Base-by-base conservation (phyloP, 306 rosid species). In the Aeschynomene evenia region DNA sequence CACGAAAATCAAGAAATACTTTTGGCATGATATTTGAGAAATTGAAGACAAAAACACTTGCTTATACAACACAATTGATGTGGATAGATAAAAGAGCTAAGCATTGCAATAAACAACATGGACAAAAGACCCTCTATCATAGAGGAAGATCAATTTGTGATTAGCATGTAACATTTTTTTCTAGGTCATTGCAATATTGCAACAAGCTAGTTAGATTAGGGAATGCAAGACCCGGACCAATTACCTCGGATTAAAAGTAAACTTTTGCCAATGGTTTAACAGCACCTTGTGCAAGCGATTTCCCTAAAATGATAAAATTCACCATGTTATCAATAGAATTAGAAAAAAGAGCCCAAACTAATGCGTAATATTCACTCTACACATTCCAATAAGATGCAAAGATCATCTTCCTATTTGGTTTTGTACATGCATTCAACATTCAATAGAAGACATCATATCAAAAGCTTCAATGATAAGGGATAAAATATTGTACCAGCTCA, bases 171-270 rank as follows among this genome's bases (percentile, higher is more conserved):
- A 69, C 19, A 51, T n/a, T 16, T 16, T 62, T 29, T 46, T 48
- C 57, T 45, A 54, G 9, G 63, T 46, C 68, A 56, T 2, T 0
- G 14, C 34, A 34, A 23, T 52, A 23, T 46, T 45, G 70, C 48
- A 50, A 72, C 62, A 61, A 71, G 43, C 37, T 15, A 16, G 14
- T 54, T 14, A 55, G 15, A 63, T 49, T 34, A 53, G 14, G 24
- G 68, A 70, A 69, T 68, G 82, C 7, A 72, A 67, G 74, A 60
- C 56, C 58, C 43, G 73, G 70, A 77, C 53, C 71, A 66, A 56
- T 68, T 89, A 91, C 97, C 99, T 95, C 54, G 99, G 99, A 84
- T 94, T 94, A 70, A 94, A 94, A 56, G 97, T 86, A 77, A 82
- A 90, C 84, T 87, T 94, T 66, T 90, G 97, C 98, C 98, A 90